Base-by-base conservation (phyloP, 2,329 filamentous ascomycete species). In the Trichoderma breve region DNA sequence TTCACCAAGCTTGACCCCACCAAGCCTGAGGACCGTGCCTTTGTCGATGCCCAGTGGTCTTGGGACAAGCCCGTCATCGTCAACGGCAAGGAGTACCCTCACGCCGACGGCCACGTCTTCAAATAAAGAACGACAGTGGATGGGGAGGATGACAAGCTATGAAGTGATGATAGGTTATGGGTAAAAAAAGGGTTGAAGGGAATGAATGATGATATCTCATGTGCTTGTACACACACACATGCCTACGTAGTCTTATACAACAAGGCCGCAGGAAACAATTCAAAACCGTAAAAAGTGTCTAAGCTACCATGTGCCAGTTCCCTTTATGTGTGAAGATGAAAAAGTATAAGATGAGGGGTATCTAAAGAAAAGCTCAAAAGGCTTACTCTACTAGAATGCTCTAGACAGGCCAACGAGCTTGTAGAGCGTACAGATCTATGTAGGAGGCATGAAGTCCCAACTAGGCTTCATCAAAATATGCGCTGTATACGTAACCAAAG, bases 21-120 rank as follows among this genome's bases (percentile, higher is more conserved):
- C 83, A 97, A 93, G 83, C 83, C 88, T 70, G 94, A 95, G 84
- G 93, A 98, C 89, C 90, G 88, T 81, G 91, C 92, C 82, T 95
- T 93, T 82, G 87, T 99, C 80, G 90, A 96, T 81, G 90, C 92
- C 82, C 88, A 92, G 85, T 99, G 96, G 96, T 87, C 90, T 74
- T 97, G 94, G 93, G 96, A 98, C 84, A 92, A 93, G 87, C 91
- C 93, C 76, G 86, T 95, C 80, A 86, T 85, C 76, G 88, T 94
- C 80, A 84, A 92, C 80, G 95, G 92, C 87, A 98, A 98, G 92
- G 89, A 91, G 81, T 97, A 95, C 86, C 86, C 90, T 83, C 93
- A 92, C 87, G 92, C 92, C 81, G 92, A 94, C 80, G 96, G 96
- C 83, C 98, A 98, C 91, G 94, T 98, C 83, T 98, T 98, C 93